Conservation (phyloP, 768 basidiomycete species). For the Rhizopogon vinicolor region DNA sequence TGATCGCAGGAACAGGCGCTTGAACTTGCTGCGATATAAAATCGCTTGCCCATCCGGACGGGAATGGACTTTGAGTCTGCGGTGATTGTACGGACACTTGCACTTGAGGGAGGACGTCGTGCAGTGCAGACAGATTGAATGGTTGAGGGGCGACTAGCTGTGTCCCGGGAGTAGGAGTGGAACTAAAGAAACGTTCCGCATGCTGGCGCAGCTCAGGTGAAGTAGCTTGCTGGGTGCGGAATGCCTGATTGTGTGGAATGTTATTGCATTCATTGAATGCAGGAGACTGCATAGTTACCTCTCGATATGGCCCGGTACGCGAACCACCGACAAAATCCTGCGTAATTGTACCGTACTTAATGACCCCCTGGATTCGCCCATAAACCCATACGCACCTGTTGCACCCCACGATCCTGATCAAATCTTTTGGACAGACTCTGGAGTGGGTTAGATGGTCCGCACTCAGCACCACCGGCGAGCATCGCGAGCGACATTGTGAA, state of each 20-base stretch:
- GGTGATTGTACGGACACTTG: slow-evolving; percentile 9
- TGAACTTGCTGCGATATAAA: slow-evolving; percentile 34
- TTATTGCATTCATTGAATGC: slow-evolving; percentile 2
- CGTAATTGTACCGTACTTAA: neutral
- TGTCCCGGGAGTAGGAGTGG: slow-evolving; percentile 18
- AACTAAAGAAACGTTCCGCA: slow-evolving; percentile 65
- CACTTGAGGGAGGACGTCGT: slow-evolving; percentile 15
- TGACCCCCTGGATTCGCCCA: neutral
- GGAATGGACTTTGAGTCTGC: slow-evolving; percentile 16
- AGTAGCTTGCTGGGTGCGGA: slow-evolving; percentile 49
- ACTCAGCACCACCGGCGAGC: slow-evolving; percentile 74
- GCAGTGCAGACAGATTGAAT: slow-evolving; percentile 54
- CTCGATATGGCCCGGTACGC: slow-evolving; percentile 57
- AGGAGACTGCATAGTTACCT: slow-evolving; percentile 37
- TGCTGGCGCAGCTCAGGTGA: slow-evolving; percentile 51
- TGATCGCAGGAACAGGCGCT: neutral
- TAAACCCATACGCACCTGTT: slow-evolving; percentile 49
- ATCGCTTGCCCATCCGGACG: slow-evolving; percentile 59
- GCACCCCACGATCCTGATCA: slow-evolving; percentile 71
- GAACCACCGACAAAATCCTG: slow-evolving; percentile 70
- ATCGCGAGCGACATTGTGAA: slow-evolving; percentile 70
- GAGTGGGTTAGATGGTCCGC: slow-evolving; percentile 82
- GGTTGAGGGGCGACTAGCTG: slow-evolving; percentile 34
- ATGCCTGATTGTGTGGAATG: slow-evolving; percentile 36
- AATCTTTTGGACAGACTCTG: slow-evolving; percentile 77